These are phyloP conservation scores for Xylariaceae sp. DNA, from an alignment of 2,329 filamentous ascomycete genomes.

Conservation along the genomic window DNA sequence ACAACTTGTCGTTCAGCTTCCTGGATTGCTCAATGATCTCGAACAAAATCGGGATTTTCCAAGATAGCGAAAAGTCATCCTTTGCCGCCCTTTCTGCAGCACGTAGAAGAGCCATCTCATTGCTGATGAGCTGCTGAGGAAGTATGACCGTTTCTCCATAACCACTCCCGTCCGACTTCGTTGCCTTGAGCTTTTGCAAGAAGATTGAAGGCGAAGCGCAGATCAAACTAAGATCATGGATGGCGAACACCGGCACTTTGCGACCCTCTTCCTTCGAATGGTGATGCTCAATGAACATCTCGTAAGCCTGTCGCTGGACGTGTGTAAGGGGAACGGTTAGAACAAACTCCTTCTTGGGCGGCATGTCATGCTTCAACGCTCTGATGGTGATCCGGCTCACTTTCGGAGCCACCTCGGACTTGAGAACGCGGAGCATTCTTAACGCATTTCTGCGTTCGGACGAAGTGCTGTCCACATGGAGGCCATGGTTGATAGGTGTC, in stretches of 20 bases:
- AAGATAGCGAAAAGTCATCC: conserved; percentile 51
- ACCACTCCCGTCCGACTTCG: conserved; percentile 5
- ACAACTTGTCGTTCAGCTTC: conserved; percentile 61
- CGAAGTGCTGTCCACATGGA: conserved; percentile 58
- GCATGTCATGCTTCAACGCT: conserved; percentile 60
- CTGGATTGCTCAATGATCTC: conserved; percentile 64
- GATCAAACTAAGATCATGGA: conserved; percentile 41
- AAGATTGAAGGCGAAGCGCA: conserved; percentile 51
- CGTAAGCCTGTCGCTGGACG: conserved; percentile 61
- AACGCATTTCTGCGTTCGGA: conserved; percentile 54
- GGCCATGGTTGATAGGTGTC: conserved; percentile 66
- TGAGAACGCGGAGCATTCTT: conserved; percentile 65
- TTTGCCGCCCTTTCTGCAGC: conserved; percentile 33
- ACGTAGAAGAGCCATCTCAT: conserved; percentile 34
- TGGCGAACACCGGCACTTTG: conserved; percentile 32
- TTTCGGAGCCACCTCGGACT: conserved; percentile 68
- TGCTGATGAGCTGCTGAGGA: conserved; percentile 29
- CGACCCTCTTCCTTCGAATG: conserved; percentile 7
- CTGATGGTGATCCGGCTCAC: conserved; percentile 67
- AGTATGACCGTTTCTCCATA: conserved; percentile 22
- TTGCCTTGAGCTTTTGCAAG: conserved; percentile 32
- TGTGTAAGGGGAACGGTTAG: conserved; percentile 65
- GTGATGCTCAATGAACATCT: conserved; percentile 36
- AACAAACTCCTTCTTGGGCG: conserved; percentile 75
- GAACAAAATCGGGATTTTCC: conserved; percentile 63